phyloP scores from a whole-genome alignment of 441 rosid genomes.

The Viola pubescens region DNA sequence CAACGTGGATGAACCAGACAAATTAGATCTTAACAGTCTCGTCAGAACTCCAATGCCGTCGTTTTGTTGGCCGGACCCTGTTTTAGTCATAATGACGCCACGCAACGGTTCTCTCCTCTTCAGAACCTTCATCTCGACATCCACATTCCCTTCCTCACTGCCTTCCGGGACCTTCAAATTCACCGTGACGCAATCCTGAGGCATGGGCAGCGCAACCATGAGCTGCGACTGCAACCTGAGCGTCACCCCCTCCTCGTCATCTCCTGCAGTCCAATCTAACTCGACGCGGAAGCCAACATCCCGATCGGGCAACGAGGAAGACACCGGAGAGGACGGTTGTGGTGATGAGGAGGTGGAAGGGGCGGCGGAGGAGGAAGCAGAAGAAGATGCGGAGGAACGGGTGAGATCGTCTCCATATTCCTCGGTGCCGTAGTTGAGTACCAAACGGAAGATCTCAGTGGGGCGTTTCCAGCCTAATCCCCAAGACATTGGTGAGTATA shows the following conservation, averaged over 20 bases:
- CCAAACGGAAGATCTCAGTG: slow-evolving; percentile 66
- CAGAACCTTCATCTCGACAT: slow-evolving; percentile 61
- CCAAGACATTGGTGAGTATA: slow-evolving; percentile 54
- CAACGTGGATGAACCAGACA: slow-evolving; percentile 29
- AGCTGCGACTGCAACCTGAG: slow-evolving; percentile 77
- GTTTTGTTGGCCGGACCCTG: slow-evolving; percentile 76
- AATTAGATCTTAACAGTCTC: slow-evolving; percentile 55
- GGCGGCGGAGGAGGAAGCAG: slow-evolving; percentile 14
- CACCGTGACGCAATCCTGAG: slow-evolving; percentile 67
- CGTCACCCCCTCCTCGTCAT: slow-evolving; percentile 90
- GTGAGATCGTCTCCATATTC: slow-evolving; percentile 48
- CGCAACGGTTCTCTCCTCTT: slow-evolving; percentile 74
- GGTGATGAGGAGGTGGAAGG: slow-evolving; percentile 23
- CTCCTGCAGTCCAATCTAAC: slow-evolving; percentile 82
- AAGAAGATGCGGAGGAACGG: slow-evolving; percentile 37
- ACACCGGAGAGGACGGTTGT: slow-evolving; percentile 18
- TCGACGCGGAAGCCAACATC: slow-evolving; percentile 66
- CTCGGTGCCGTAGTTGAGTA: slow-evolving; percentile 63
- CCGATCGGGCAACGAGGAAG: slow-evolving; percentile 35
- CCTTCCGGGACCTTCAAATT: slow-evolving; percentile 31
- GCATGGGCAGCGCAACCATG: slow-evolving; percentile 86
- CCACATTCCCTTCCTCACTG: slow-evolving; percentile 32
- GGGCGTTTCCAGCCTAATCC: slow-evolving; percentile 94
- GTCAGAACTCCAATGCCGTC: slow-evolving; percentile 75
- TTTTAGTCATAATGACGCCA: slow-evolving; percentile 58